Evolutionary conservation across 225 moss, liverwort and hornwort species (phyloP).

Genomic region (Pseudoscleropodium purum): DNA sequence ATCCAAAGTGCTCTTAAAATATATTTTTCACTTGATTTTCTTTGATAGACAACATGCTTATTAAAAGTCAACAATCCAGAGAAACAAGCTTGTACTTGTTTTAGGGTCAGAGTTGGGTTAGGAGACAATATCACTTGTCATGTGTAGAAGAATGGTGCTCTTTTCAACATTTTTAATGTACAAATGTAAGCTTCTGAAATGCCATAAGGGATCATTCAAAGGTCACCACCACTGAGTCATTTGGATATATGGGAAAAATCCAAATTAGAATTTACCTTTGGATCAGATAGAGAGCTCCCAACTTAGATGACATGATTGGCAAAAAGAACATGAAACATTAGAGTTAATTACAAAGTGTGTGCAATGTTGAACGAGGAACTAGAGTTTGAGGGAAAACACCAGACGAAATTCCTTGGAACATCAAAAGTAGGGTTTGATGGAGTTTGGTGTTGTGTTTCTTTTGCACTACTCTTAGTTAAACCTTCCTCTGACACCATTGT

Average conservation of each 20-base stretch:
- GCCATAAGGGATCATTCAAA: too few species aligned
- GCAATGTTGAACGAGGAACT: rapidly evolving
- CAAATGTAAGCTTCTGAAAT: not conserved
- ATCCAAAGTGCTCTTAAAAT: not conserved
- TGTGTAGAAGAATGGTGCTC: not conserved
- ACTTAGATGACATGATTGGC: not conserved
- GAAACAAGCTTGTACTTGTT: not conserved
- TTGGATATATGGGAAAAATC: not conserved
- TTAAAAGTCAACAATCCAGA: not conserved
- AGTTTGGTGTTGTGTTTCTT: not conserved
- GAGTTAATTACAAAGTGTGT: not conserved
- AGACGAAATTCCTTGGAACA: not conserved
- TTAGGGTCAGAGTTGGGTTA: rapidly evolving
- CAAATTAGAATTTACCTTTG: not conserved
- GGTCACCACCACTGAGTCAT: not conserved
- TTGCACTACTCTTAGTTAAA: not conserved
- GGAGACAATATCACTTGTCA: too few species aligned
- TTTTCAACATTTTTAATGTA: not conserved
- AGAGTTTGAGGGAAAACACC: not conserved
- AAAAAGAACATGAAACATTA: not conserved
- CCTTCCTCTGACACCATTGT: not conserved
- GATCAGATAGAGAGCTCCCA: not conserved
- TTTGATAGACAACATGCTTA: not conserved
- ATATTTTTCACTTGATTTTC: not conserved
- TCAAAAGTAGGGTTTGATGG: rapidly evolving